Conservation (phyloP, 2,329 filamentous ascomycete species). For the Cercospora canescens region DNA sequence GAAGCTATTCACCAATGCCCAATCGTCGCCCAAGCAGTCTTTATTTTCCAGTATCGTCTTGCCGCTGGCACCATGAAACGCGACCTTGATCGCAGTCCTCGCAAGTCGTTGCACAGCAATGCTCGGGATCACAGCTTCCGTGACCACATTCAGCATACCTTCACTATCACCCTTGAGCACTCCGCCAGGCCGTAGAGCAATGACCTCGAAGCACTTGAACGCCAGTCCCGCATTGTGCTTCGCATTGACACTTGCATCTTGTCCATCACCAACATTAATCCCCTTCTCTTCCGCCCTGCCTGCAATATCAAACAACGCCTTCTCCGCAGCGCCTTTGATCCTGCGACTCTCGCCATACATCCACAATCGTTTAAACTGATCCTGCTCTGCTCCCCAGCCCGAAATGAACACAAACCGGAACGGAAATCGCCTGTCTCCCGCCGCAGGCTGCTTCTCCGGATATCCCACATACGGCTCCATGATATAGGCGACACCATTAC, state of each 20-base stretch:
- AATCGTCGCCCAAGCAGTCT: slow-evolving; percentile 38
- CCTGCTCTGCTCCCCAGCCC: slow-evolving; percentile 41
- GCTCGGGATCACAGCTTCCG: slow-evolving; percentile 31
- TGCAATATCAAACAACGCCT: slow-evolving; percentile 35
- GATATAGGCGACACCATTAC: slow-evolving; percentile 28
- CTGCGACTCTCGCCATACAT: slow-evolving; percentile 34
- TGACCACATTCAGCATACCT: slow-evolving; percentile 33
- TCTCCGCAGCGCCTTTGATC: slow-evolving; percentile 41
- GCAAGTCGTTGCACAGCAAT: slow-evolving; percentile 37
- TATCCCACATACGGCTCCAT: slow-evolving; percentile 28
- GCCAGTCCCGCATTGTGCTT: slow-evolving; percentile 14
- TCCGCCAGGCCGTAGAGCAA: slow-evolving; percentile 35
- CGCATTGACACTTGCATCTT: slow-evolving; percentile 4
- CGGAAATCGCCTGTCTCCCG: slow-evolving; percentile 31
- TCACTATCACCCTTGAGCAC: slow-evolving; percentile 34
- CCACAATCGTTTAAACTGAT: slow-evolving; percentile 43
- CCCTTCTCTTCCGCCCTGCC: slow-evolving; percentile 30
- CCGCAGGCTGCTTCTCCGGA: slow-evolving; percentile 20
- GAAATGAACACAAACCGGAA: slow-evolving; percentile 49
- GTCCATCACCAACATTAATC: slow-evolving; percentile 17
- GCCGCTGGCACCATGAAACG: slow-evolving; percentile 32
- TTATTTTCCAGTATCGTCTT: slow-evolving; percentile 39
- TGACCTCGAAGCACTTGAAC: slow-evolving; percentile 37
- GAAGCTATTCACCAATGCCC: slow-evolving; percentile 35
- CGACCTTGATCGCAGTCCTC: slow-evolving; percentile 32